These are phyloP conservation scores for Pelargonium fulgidum DNA, from an alignment of 441 rosid species.

Conservation along the genomic window DNA sequence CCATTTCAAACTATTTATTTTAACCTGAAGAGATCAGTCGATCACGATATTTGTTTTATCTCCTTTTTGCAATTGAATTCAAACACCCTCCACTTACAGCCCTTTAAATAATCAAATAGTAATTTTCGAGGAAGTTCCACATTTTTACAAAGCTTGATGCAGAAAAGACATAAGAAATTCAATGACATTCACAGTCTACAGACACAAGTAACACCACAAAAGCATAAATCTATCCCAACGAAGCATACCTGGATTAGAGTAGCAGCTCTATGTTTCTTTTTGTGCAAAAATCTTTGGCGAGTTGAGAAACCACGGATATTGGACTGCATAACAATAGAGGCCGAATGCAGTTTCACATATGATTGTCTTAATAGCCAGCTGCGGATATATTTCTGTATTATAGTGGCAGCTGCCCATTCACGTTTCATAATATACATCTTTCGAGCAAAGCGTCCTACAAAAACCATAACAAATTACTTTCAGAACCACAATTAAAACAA, in stretches of 20 bases:
- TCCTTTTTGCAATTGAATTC: background rate
- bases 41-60: background rate
- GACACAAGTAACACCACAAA: conserved; percentile 5
- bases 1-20: background rate
- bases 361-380: conserved; percentile 49
- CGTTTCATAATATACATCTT: conserved; percentile 50
- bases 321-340: conserved; percentile 57
- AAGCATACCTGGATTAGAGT: conserved; percentile 60
- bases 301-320: conserved; percentile 57
- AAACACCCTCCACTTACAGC: background rate
- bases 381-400: conserved; percentile 61
- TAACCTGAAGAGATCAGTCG: background rate
- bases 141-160: no score
- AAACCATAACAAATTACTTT: conserved; percentile 19
- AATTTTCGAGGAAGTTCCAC: no score
- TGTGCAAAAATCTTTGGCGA: conserved; percentile 45
- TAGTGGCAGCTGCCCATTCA: conserved; percentile 63
- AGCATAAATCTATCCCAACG: background rate
- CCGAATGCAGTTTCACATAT: conserved; percentile 45
- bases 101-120: no score
- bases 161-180: no score
- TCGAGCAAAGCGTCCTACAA: conserved; percentile 73
- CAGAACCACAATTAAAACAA: background rate
- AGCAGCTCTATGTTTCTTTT: conserved; percentile 64
- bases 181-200: no score